Evolutionary conservation across 2,329 filamentous ascomycete species (phyloP).

Genomic region (Epichloe baconii): DNA sequence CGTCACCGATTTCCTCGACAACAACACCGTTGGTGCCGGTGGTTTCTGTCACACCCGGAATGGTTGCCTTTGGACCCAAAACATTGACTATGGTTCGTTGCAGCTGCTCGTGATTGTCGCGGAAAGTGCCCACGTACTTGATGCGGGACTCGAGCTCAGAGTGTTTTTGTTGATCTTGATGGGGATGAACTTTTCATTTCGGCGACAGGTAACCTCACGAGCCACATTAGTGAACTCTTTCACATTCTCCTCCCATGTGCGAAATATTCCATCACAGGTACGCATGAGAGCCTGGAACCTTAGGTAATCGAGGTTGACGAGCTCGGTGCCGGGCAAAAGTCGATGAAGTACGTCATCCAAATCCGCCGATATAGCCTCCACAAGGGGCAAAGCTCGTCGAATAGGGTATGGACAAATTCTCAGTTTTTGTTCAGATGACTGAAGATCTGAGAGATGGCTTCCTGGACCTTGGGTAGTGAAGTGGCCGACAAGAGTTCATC

Average conservation of each 20-base stretch:
- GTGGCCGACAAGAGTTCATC: constrained; percentile 91
- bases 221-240: constrained; percentile 98
- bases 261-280: constrained; percentile 74
- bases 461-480: constrained; percentile 74
- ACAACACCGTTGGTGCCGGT: constrained; percentile 49
- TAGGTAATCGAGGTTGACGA: constrained; percentile 84
- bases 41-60: constrained; percentile 38
- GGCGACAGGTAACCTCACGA: constrained; percentile 80
- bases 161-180: constrained; percentile 95
- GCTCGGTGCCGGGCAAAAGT: constrained; percentile 69
- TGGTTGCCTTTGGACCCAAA: constrained; percentile 61
- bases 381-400: constrained; percentile 77
- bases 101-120: constrained; percentile 93
- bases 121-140: constrained; percentile 88
- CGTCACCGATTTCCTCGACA: constrained; percentile 89
- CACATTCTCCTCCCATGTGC: constrained; percentile 85
- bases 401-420: constrained; percentile 94
- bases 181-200: constrained; percentile 96
- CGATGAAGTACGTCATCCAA: constrained; percentile 77
- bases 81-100: constrained; percentile 94
- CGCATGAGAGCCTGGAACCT: constrained; percentile 83
- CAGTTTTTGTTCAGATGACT: constrained; percentile 89
- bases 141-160: constrained; percentile 79
- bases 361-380: constrained; percentile 91
- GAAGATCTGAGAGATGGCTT: constrained; percentile 83